Evolutionary conservation across 257 asterid genomes (phyloP).

Genomic region (Solanum rostratum): DNA sequence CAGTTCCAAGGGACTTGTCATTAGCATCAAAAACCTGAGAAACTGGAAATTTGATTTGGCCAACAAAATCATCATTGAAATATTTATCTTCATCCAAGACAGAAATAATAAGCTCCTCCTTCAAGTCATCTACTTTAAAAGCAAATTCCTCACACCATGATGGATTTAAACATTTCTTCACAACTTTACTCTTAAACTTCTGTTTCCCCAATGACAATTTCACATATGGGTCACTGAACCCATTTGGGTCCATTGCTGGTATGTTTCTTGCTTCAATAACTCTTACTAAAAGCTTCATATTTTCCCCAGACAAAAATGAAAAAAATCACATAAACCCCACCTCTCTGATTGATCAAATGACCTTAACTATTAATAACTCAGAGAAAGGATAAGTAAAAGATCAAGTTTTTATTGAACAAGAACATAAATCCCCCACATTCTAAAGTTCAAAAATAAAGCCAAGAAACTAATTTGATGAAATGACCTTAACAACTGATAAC

Average conservation of each 20-base stretch:
- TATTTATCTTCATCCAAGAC: constrained; percentile 93
- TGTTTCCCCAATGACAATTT: constrained; percentile 83
- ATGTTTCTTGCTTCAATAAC: constrained; percentile 76
- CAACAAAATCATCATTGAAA: constrained; percentile 84
- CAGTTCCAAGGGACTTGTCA: constrained; percentile 77
- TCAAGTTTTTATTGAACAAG: not conserved
- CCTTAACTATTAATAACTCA: not conserved
- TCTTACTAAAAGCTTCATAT: constrained; percentile 83
- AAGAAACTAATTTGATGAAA: not conserved
- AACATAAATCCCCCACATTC: not conserved
- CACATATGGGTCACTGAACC: constrained; percentile 90
- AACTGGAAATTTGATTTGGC: constrained; percentile 61
- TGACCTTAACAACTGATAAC: not conserved
- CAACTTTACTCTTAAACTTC: constrained; percentile 63
- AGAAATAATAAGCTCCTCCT: constrained; percentile 61
- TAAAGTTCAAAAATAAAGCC: not conserved
- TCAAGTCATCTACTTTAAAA: constrained; percentile 74
- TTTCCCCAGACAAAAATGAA: not conserved
- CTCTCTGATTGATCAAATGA: not conserved
- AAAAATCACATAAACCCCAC: not conserved
- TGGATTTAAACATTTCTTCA: constrained; percentile 78
- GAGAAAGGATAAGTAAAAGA: not conserved
- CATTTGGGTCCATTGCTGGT: constrained; percentile 85
- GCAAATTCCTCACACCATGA: constrained; percentile 93
- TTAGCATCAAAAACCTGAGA: constrained; percentile 64